Conservation (phyloP, 1,139 yeast genomes). For the Diutina mesorugosa region DNA sequence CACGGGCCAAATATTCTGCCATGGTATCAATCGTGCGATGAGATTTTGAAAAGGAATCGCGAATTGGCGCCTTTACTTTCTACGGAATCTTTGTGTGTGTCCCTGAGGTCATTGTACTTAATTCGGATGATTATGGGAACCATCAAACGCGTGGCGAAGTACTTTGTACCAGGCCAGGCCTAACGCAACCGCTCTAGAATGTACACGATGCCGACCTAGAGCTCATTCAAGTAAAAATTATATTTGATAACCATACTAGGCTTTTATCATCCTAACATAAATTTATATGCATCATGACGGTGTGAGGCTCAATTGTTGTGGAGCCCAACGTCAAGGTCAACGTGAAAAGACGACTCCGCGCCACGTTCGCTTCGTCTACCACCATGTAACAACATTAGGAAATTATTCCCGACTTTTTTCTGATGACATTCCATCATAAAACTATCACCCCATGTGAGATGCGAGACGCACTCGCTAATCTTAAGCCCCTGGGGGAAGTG, state of each 20-base stretch:
- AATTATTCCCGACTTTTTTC: neutral
- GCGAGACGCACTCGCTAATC: neutral
- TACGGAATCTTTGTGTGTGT: no score
- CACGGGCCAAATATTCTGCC: no score
- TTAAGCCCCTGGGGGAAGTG: neutral
- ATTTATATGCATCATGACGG: neutral
- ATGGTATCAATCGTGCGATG: no score
- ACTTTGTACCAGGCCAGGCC: neutral
- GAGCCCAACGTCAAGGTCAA: neutral
- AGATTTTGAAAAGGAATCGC: no score
- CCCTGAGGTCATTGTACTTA: neutral
- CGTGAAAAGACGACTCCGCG: neutral
- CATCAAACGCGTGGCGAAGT: neutral
- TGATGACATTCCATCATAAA: neutral
- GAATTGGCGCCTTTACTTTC: no score
- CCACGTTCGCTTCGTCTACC: neutral
- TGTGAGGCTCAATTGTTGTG: neutral
- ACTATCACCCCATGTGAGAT: neutral
- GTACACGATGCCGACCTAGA: neutral
- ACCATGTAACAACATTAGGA: neutral
- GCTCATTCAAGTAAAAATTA: no score
- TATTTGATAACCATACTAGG: no score
- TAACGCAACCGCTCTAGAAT: neutral
- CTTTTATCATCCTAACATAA: no score
- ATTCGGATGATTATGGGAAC: no score